Conservation (phyloP, 495 filamentous ascomycete genomes). For the Penicillium mononematosum region DNA sequence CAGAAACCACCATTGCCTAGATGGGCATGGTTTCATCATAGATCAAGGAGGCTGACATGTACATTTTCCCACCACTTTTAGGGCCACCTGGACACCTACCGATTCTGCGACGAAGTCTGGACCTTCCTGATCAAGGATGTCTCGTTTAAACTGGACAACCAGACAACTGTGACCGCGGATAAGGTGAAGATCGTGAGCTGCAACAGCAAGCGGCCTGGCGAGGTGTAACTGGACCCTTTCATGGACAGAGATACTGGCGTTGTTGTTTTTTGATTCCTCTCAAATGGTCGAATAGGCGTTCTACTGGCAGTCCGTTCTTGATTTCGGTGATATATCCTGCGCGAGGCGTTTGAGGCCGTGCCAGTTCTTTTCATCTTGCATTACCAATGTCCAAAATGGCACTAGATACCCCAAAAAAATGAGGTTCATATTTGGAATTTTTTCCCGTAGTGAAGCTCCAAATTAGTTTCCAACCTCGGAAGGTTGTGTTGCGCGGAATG, state of each 20-base stretch:
- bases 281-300: constrained; percentile 23
- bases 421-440: not conserved
- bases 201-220: constrained; percentile 80
- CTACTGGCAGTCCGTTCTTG: constrained; percentile 16
- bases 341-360: constrained; percentile 16
- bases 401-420: constrained; percentile 26
- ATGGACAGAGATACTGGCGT: constrained; percentile 14
- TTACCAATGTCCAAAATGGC: constrained; percentile 14
- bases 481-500: not conserved
- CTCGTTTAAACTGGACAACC: constrained; percentile 92
- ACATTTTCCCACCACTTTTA: constrained; percentile 33
- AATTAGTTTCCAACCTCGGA: too few relatives aligned
- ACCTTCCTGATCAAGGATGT: constrained; percentile 99
- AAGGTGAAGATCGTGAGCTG: constrained; percentile 98
- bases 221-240: constrained; percentile 42
- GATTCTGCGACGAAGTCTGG: constrained; percentile 99
- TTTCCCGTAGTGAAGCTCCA: not conserved
- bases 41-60: constrained; percentile 17
- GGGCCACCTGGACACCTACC: constrained; percentile 98
- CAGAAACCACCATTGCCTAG: not conserved
- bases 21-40: not conserved
- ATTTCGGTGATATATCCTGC: constrained; percentile 11
- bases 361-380: constrained; percentile 13
- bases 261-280: constrained; percentile 14
- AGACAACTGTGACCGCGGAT: constrained; percentile 62